Evolutionary conservation across 164 flowering plant genomes (phyloP), one percentile per base, ranked within the genome.

Genomic region (Echeveria elegans): DNA sequence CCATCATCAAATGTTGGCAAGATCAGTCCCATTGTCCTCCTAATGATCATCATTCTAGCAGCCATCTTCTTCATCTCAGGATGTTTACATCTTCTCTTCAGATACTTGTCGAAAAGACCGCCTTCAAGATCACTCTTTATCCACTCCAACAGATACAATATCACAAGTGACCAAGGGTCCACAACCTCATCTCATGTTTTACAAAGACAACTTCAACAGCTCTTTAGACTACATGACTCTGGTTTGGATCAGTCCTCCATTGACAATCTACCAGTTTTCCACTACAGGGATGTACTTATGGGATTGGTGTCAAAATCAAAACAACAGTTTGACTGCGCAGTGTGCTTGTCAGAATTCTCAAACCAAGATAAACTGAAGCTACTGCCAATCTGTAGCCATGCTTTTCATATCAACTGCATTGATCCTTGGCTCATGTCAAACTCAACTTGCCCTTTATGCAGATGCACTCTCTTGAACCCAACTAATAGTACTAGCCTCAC

Each of bases 251-350:
- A 87, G 50, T 77, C 84, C 50, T 76, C 72, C 29, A 83, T 87
- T 40, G 89, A 85, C 72, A 81, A 86, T 9, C 81, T 87, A 14
- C 89, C 92, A 14, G 83, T 85, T 16, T 85, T 87, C 64, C 71
- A 68, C 11, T 86, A 85, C 74, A 77, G 76, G 68, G 87, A 86
- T 32, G 77, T 85, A 43, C 47, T 43, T 26, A 66, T 69, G 80
- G 89, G 85, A 40, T 66, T 75, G 28, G 47, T 4, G 2, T 43
- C 15, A 18, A 38, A 38, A 8, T 8, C 12, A 14, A 79, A 76
- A 69, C 86, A 85, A 75, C 88, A 85, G 14, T 87, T 85, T 69
- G 92, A 87, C 69, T 87, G 92, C 76, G 84, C 89, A 8, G 92
- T 87, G 41, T 87, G 92, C 64, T 75, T 87, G 4, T 83, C 83